Evolutionary conservation across 257 asterid species (phyloP).

Genomic region (Ilex aquifolium): DNA sequence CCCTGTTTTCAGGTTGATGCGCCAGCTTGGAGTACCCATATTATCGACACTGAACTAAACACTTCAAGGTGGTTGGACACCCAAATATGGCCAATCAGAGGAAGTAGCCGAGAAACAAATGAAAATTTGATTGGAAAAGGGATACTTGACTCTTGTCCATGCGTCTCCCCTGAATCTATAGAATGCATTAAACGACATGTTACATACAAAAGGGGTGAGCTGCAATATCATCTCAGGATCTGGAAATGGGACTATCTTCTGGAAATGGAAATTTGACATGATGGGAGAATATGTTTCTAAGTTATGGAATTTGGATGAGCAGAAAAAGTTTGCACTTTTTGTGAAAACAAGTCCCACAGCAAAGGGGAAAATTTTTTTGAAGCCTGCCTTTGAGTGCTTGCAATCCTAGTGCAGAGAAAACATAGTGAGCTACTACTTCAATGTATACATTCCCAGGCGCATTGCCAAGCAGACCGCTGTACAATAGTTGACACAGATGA

Average conservation of each 20-base stretch:
- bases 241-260: conserved; percentile 20
- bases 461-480: conserved; percentile 2
- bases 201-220: conserved; percentile 7
- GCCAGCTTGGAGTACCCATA: conserved; percentile 10
- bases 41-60: background rate
- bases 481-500: conserved; percentile 19
- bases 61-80: conserved; percentile 21
- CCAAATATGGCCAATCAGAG: conserved; percentile 15
- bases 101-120: background rate
- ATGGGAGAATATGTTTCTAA: conserved; percentile 23
- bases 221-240: conserved; percentile 21
- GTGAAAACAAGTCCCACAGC: conserved; percentile 10
- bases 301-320: conserved; percentile 20
- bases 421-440: conserved; percentile 26
- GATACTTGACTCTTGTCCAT: conserved; percentile 8
- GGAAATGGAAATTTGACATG: conserved; percentile 18
- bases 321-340: conserved; percentile 9
- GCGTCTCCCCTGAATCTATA: conserved; percentile 14
- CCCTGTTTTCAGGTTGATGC: conserved; percentile 25
- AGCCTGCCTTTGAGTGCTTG: conserved; percentile 18
- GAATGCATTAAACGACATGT: conserved; percentile 22
- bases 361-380: conserved; percentile 6
- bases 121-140: conserved; percentile 17
- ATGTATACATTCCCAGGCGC: conserved; percentile 16
- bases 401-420: conserved; percentile 8